Conservation (phyloP, 495 filamentous ascomycete genomes). For the Penicillium herquei region DNA sequence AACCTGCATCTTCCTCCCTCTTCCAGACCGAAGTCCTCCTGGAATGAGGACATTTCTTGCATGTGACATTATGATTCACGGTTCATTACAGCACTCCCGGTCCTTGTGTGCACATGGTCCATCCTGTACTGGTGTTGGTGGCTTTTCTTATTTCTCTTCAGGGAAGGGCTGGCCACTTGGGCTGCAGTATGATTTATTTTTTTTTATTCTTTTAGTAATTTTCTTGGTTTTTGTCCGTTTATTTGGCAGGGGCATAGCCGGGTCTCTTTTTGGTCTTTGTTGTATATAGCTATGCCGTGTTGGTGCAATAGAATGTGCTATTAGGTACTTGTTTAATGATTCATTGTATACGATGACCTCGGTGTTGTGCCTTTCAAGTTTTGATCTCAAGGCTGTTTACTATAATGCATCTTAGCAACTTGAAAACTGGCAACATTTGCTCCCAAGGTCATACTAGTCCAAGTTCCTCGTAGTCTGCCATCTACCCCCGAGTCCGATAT, state of each 20-base stretch:
- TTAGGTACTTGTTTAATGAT: constrained; percentile 1
- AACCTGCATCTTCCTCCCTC: background rate
- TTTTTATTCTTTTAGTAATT: constrained; percentile 12
- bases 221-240: constrained; percentile 5
- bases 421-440: too few relatives aligned
- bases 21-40: background rate
- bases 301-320: constrained; percentile 21
- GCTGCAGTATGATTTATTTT: constrained; percentile 19
- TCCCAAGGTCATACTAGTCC: too few relatives aligned
- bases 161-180: constrained; percentile 11
- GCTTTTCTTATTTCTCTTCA: constrained; percentile 19
- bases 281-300: constrained; percentile 30
- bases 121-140: constrained; percentile 31
- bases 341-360: background rate
- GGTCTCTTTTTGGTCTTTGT: constrained; percentile 10
- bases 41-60: constrained; percentile 13
- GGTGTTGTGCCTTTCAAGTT: too few relatives aligned
- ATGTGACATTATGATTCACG: constrained; percentile 38
- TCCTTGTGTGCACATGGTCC: constrained; percentile 10
- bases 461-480: too few relatives aligned
- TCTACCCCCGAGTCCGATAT: too few relatives aligned
- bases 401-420: too few relatives aligned
- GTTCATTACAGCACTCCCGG: constrained; percentile 31
- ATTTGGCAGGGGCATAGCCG: constrained; percentile 25
- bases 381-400: too few relatives aligned